These are phyloP conservation scores for Trichosporon sp. DNA, from an alignment of 1,284 basidiomycete species.

Conservation along the genomic window DNA sequence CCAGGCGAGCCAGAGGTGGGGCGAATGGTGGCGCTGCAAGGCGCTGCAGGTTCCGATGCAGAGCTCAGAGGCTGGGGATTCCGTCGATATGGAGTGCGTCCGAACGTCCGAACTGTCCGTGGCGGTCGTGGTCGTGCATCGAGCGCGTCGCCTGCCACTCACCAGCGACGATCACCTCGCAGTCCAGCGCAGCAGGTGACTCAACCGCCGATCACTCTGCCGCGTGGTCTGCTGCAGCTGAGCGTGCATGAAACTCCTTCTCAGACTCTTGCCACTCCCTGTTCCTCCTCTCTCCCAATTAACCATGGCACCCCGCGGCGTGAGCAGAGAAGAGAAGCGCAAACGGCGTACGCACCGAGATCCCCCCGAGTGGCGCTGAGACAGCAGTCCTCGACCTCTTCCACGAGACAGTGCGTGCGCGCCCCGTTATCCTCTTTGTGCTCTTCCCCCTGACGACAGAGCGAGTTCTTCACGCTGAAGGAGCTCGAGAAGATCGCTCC, in stretches of 20 bases:
- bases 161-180: neutral
- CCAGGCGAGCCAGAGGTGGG: neutral
- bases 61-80: no score
- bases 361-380: neutral
- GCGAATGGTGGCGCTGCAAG: neutral
- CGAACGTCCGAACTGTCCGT: no score
- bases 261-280: neutral
- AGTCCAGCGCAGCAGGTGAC: neutral
- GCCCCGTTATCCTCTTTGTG: neutral
- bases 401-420: slow-evolving; percentile 67
- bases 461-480: slow-evolving; percentile 79
- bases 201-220: neutral
- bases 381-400: slow-evolving; percentile 73
- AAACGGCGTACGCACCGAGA: slow-evolving; percentile 37
- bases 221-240: neutral
- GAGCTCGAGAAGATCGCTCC: slow-evolving; percentile 69
- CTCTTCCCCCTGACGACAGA: slow-evolving; percentile 54
- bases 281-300: neutral
- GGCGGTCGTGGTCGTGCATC: neutral
- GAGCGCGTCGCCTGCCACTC: neutral
- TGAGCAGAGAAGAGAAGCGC: slow-evolving; percentile 48
- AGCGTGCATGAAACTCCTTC: neutral
- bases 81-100: no score
- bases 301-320: slow-evolving; percentile 44
- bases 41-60: neutral